Base-by-base conservation (phyloP, 164 flowering plant genomes). In the Stephania japonica region DNA sequence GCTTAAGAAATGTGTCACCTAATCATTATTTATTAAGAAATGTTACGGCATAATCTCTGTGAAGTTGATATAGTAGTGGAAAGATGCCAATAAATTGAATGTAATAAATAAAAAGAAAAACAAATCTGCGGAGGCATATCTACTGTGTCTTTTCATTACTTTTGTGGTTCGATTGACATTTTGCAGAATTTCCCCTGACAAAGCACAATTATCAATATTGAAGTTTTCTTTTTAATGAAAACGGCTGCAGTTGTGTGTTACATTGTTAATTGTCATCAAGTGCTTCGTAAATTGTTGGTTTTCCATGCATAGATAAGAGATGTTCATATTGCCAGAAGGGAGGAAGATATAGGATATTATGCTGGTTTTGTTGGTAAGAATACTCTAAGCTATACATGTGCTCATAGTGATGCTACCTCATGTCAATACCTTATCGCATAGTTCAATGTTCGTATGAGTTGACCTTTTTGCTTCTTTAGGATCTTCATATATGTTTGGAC, bases 401-500 rank as follows among this genome's bases (percentile, higher is more conserved):
- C 27, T 25, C 32, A 44, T 47, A 70, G 64, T 27, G 47, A 24
- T n/a, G 25, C 4, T 11, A 6, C 13, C 1, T 16, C 14, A 2
- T 6, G 19, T 62, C 14, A 26, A 5, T 21, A 14, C 19, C 42
- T 67, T 7, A 42, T 6, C 16, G 42, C 1, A 65, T 42, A 50
- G 24, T 65, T 56, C 27, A 56, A 32, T 32, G 38, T 32, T 32
- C 38, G 2, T 32, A 32, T 32, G 38, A 32, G 38, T 32, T 71
- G 65, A 41, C 24, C 0, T 50, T 61, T 24, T 56, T n/a, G 65
- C 67, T 70, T 14, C 75, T 80, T 67, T 50, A 91, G 97, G 95
- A 64, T 79, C 92, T 75, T 73, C 98, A 21, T 90, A 77, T 75
- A 89, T 91, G 93, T 21, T 91, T 75, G 98, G 98, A 56, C 87